Evolutionary conservation across 192 early-diverging fungal genomes (phyloP), one percentile per base, ranked within the genome.

Genomic region (Entomortierella lignicola): DNA sequence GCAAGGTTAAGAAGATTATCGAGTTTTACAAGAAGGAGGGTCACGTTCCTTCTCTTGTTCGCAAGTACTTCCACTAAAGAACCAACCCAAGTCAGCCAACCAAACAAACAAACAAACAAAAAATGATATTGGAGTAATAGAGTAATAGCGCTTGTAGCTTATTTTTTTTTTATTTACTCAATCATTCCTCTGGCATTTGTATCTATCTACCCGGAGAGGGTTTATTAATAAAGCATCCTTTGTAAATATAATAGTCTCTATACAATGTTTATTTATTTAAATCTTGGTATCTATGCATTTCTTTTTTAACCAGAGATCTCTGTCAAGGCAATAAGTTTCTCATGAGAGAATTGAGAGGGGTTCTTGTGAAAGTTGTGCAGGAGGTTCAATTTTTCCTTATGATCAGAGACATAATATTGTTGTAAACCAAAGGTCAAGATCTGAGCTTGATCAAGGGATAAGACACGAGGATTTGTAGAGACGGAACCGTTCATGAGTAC

Each of bases 401-500:
- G 80, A 12, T 95, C 94, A 54, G 91, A 91, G 7, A 93, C 90
- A 73, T 98, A 98, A 72, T 95, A 98, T 79, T 92, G 84, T 77
- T 96, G 97, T 72, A 96, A 82, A 63, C 89, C 88, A 72, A 90
- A 83, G 8, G 91, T 90, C 84, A 98, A 81, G 54, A 90, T 87
- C 81, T 95, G 92, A 4, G 95, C 95, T 34, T 92, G 91, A 21
- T 85, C 79, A 17, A 87, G 52, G 15, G 86, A 88, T 30, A 97
- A 64, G 47, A 88, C 71, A 13, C 74, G 82, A 20, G 82, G 73
- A 21, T 88, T 81, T 17, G 82, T 83, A 4, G 88, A 83, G 39
- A 92, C 60, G 63, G 94, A 92, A 21, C 97, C 97, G 15, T 89
- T 82, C 97, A 98, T 97, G 32, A 98, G 86, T 34, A 98, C 95